phyloP scores from a whole-genome alignment of 371 early-diverging fungal species.

The Lichtheimia corymbifera region DNA sequence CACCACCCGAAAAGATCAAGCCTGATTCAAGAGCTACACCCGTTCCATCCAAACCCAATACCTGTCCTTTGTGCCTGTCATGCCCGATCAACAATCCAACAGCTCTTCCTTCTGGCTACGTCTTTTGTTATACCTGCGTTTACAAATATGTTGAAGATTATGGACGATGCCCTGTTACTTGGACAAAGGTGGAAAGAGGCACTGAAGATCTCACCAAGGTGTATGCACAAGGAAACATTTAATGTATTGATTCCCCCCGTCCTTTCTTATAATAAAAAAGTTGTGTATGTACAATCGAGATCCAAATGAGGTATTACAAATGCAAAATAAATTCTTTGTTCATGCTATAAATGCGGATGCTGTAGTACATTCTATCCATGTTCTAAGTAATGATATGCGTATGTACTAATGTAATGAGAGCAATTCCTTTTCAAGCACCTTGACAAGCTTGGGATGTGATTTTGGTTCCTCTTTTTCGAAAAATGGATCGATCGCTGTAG shows the following conservation, averaged over 20 bases:
- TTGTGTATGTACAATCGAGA: too few species aligned
- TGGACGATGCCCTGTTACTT: conserved; percentile 74
- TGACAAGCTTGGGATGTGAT: conserved; percentile 25
- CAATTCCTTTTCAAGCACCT: conserved; percentile 42
- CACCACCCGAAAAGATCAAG: conserved; percentile 69
- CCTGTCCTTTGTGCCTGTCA: conserved; percentile 79
- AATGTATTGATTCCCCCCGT: neutral
- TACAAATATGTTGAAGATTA: conserved; percentile 67
- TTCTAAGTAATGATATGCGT: neutral
- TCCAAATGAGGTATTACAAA: too few species aligned
- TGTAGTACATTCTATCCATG: conserved; percentile 1
- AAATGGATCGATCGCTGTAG: conserved; percentile 46
- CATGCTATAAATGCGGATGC: neutral
- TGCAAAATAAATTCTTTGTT: neutral
- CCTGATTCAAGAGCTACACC: conserved; percentile 79
- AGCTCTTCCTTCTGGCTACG: conserved; percentile 79
- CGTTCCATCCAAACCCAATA: conserved; percentile 68
- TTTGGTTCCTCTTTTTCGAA: conserved; percentile 16
- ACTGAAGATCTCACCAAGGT: conserved; percentile 59
- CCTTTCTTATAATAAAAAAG: too few species aligned
- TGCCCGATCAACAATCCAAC: conserved; percentile 82
- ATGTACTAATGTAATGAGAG: conserved; percentile 19
- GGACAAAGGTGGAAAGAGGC: conserved; percentile 40
- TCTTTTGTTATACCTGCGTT: conserved; percentile 84
- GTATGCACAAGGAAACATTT: conserved; percentile 51